Conservation (phyloP, 2,329 filamentous ascomycete genomes). For the Calonectria leucothoes region DNA sequence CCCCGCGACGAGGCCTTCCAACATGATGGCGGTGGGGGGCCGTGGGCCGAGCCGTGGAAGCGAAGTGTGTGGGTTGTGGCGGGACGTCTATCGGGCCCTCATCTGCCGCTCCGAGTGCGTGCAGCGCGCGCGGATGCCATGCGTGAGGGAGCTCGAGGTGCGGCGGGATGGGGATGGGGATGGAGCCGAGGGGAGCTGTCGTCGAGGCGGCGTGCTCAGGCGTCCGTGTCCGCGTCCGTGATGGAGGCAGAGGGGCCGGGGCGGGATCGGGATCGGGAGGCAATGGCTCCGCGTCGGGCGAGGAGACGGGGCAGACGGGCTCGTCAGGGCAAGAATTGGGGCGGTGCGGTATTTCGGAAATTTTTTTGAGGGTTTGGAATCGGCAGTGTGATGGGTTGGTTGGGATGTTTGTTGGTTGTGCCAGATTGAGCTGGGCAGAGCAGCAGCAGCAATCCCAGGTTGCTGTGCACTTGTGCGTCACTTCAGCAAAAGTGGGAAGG, state of each 20-base stretch:
- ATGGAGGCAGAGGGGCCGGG: conserved; percentile 8
- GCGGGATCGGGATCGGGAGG: background rate
- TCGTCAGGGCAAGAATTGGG: background rate
- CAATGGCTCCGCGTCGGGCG: background rate
- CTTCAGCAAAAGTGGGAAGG: conserved; percentile 42
- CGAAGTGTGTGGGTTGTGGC: conserved; percentile 27
- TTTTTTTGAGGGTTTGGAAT: background rate
- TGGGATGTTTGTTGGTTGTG: background rate
- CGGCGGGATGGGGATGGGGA: no score
- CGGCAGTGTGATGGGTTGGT: background rate
- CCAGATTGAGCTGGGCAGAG: background rate
- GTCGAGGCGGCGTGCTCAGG: background rate
- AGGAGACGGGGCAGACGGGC: background rate
- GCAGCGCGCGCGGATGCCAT: conserved; percentile 34
- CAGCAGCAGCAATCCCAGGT: background rate
- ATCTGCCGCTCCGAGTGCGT: conserved; percentile 35
- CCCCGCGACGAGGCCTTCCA: conserved; percentile 96
- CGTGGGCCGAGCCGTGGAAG: conserved; percentile 78
- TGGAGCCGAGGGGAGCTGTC: background rate
- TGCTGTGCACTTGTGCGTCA: conserved; percentile 28
- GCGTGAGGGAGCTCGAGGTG: conserved; percentile 27
- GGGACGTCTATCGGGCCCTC: conserved; percentile 33
- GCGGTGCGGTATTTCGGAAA: background rate
- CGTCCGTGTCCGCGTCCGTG: conserved; percentile 10
- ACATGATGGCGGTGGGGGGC: conserved; percentile 76